A percentile compares a stretch with the other conserved stretches of the same genome.
These are phyloP conservation scores for Aspergillus conjunctus DNA, from an alignment of 495 filamentous ascomycete species.

Conservation along the genomic window DNA sequence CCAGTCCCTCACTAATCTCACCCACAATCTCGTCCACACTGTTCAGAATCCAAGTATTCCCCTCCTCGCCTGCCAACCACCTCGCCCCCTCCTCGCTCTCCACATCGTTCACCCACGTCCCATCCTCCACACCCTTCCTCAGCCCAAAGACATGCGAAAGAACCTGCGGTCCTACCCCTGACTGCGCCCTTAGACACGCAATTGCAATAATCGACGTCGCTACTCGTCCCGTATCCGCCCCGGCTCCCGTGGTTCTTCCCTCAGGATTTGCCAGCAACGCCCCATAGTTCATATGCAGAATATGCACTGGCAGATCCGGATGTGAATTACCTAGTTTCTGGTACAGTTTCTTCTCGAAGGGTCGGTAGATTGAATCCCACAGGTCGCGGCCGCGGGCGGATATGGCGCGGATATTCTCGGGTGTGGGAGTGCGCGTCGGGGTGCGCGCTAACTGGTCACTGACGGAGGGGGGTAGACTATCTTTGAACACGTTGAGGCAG, in stretches of 20 bases:
- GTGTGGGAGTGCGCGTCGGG: slow-evolving; percentile 50
- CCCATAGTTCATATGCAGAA: slow-evolving; percentile 70
- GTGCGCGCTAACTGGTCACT: slow-evolving; percentile 44
- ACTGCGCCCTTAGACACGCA: slow-evolving; percentile 70
- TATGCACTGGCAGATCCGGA: slow-evolving; percentile 77
- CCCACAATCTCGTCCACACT: slow-evolving; percentile 69
- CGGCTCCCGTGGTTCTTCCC: slow-evolving; percentile 52
- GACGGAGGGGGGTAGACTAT: slow-evolving; percentile 53
- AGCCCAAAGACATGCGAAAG: slow-evolving; percentile 73
- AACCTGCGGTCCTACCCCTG: slow-evolving; percentile 78
- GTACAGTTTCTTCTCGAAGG: slow-evolving; percentile 69
- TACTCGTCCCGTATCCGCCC: slow-evolving; percentile 59
- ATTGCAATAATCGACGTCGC: slow-evolving; percentile 70
- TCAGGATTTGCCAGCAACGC: slow-evolving; percentile 68
- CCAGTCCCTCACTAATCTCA: slow-evolving; percentile 58
- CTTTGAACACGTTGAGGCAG: slow-evolving; percentile 66
- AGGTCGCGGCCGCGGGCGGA: slow-evolving; percentile 58
- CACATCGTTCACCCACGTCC: slow-evolving; percentile 53
- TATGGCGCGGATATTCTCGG: slow-evolving; percentile 53
- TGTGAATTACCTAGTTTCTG: slow-evolving; percentile 67
- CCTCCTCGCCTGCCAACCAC: slow-evolving; percentile 73
- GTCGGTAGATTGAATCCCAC: slow-evolving; percentile 73
- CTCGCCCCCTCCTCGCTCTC: slow-evolving; percentile 56
- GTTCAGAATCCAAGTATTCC: slow-evolving; percentile 69
- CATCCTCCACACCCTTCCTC: slow-evolving; percentile 71